Evolutionary conservation across 768 basidiomycete genomes (phyloP).

Genomic region (Phanerochaete carnosa): DNA sequence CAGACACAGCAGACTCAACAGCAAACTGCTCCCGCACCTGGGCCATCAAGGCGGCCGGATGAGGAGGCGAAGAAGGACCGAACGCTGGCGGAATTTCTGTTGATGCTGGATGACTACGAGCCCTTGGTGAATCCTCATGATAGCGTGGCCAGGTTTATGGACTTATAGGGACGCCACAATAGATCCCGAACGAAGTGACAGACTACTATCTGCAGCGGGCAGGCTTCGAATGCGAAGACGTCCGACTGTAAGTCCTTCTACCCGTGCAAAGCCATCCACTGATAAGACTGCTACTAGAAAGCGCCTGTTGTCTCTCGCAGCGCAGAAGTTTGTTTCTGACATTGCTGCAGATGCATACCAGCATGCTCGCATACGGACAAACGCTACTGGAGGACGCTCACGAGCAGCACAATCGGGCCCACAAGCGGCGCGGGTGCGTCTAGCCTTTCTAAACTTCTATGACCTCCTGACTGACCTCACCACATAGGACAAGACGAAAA

Average conservation of each 20-base stretch:
- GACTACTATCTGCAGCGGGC: slow-evolving; percentile 96
- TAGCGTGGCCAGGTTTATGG: too few relatives aligned
- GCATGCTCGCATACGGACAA: slow-evolving; percentile 93
- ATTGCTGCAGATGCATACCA: slow-evolving; percentile 97
- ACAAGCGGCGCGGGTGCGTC: slow-evolving; percentile 60
- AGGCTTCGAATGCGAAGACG: slow-evolving; percentile 94
- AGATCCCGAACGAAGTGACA: slow-evolving; percentile 98
- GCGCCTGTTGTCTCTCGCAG: slow-evolving; percentile 89
- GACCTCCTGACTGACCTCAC: neutral
- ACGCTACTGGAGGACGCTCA: slow-evolving; percentile 71
- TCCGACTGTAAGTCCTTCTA: slow-evolving; percentile 66
- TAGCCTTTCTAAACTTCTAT: neutral
- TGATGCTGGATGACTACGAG: slow-evolving; percentile 96
- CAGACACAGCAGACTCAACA: slow-evolving; percentile 15
- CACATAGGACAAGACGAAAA: slow-evolving; percentile 81
- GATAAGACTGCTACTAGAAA: slow-evolving; percentile 50
- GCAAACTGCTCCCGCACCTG: slow-evolving; percentile 1
- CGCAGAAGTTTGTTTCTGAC: slow-evolving; percentile 97
- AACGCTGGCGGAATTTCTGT: slow-evolving; percentile 88
- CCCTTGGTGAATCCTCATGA: slow-evolving; percentile 62
- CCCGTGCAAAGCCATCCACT: neutral
- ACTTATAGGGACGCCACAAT: neutral
- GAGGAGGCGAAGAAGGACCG: slow-evolving; percentile 87
- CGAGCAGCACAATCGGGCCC: slow-evolving; percentile 58
- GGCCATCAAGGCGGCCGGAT: slow-evolving; percentile 52